phyloP scores from a whole-genome alignment of 257 asterid genomes.

The Solanum sitiens region DNA sequence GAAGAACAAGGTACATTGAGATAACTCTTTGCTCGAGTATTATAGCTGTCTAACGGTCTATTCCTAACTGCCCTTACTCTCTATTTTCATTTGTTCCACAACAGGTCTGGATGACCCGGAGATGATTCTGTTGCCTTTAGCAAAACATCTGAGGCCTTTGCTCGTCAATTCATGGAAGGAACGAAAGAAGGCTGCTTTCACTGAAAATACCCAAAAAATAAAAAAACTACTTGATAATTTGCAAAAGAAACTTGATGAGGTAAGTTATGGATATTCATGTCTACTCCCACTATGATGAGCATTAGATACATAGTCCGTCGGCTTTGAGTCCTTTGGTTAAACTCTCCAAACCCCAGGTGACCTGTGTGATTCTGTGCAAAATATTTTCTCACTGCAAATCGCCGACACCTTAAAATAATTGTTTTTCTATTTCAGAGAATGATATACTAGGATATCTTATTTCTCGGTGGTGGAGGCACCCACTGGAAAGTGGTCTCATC shows the following conservation, averaged over 20 bases:
- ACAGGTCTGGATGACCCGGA: constrained; percentile 59
- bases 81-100: not conserved
- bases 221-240: constrained; percentile 65
- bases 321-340: not conserved
- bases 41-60: not conserved
- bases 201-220: constrained; percentile 81
- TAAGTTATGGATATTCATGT: constrained; percentile 15
- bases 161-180: constrained; percentile 78
- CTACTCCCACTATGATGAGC: not conserved
- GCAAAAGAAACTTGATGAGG: constrained; percentile 94
- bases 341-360: not conserved
- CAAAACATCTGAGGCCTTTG: constrained; percentile 74
- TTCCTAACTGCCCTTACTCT: not conserved
- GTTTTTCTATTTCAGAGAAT: not conserved
- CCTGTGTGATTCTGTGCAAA: not conserved
- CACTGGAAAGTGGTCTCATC: not conserved
- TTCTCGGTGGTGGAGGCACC: not conserved
- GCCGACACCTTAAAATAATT: too few relatives aligned
- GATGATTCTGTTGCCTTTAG: constrained; percentile 70
- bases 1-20: constrained; percentile 65
- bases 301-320: not conserved
- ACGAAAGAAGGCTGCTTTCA: constrained; percentile 71
- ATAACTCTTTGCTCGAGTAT: not conserved
- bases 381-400: not conserved
- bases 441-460: not conserved